phyloP scores from a whole-genome alignment of 345 rosid species.

The Hibiscus mutabilis region DNA sequence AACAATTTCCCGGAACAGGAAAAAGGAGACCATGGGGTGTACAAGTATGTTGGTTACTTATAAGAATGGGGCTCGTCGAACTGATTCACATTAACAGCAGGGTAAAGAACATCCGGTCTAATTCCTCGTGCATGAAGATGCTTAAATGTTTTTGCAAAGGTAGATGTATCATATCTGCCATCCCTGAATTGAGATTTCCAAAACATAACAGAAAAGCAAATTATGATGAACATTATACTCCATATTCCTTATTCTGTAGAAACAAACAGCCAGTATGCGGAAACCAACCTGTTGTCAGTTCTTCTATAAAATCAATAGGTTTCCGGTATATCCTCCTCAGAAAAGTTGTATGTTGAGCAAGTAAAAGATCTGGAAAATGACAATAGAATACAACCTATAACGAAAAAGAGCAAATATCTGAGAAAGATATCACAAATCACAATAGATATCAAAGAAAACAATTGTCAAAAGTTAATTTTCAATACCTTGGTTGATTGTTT shows the following conservation, averaged over 20 bases:
- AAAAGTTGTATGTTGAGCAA: conserved; percentile 75
- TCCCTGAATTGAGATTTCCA: conserved; percentile 38
- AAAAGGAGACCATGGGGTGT: conserved; percentile 26
- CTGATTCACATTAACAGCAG: conserved; percentile 80
- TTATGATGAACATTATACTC: neutral
- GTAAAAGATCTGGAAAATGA: conserved; percentile 82
- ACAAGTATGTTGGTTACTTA: conserved; percentile 43
- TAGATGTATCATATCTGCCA: conserved; percentile 79
- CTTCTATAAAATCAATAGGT: conserved; percentile 80
- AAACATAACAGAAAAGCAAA: neutral
- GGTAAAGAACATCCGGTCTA: conserved; percentile 75
- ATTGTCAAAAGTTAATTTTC: neutral
- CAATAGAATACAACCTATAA: conserved; percentile 84
- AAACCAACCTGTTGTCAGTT: conserved; percentile 65
- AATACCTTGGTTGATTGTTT: conserved; percentile 66
- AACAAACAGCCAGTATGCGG: neutral
- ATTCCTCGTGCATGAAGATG: conserved; percentile 60
- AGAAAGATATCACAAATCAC: neutral
- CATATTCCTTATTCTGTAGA: neutral
- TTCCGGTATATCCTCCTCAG: conserved; percentile 73
- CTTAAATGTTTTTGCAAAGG: conserved; percentile 82
- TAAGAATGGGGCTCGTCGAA: conserved; percentile 46
- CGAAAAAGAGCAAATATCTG: neutral
- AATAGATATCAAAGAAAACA: neutral
- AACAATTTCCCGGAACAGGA: conserved; percentile 7